A percentile compares a stretch with the other conserved stretches of the same genome.
Conservation (phyloP, 768 basidiomycete genomes). For the Pisolithus tinctorius region DNA sequence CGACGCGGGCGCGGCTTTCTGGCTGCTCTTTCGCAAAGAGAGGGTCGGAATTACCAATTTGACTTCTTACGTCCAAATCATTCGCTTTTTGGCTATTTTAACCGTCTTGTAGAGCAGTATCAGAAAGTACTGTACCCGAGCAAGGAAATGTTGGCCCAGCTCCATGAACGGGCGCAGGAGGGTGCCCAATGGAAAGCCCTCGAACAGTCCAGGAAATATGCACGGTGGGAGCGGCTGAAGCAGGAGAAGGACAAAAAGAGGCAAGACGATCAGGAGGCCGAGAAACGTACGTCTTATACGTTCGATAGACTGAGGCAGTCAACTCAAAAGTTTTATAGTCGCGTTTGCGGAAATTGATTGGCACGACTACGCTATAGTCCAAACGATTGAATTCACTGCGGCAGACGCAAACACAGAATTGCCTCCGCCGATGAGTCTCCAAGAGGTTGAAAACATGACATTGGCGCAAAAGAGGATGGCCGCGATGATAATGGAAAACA, state of each 20-base stretch:
- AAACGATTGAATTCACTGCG: slow-evolving; percentile 95
- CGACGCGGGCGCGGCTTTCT: slow-evolving; percentile 85
- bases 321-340: slow-evolving; percentile 34
- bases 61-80: slow-evolving; percentile 95
- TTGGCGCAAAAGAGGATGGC: slow-evolving; percentile 97
- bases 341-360: slow-evolving; percentile 98
- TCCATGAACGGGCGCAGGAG: slow-evolving; percentile 64
- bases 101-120: slow-evolving; percentile 95
- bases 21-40: slow-evolving; percentile 73
- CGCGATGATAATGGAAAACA: slow-evolving; percentile 96
- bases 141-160: slow-evolving; percentile 61
- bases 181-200: slow-evolving; percentile 73
- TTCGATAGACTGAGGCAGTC: neutral
- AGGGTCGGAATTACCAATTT: slow-evolving; percentile 96
- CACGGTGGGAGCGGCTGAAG: slow-evolving; percentile 84
- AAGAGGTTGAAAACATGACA: slow-evolving; percentile 94
- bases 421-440: slow-evolving; percentile 93
- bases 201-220: slow-evolving; percentile 67
- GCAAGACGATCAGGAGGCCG: slow-evolving; percentile 89
- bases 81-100: slow-evolving; percentile 95
- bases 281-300: slow-evolving; percentile 55
- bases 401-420: slow-evolving; percentile 88
- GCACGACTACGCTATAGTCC: slow-evolving; percentile 98
- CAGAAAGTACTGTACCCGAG: slow-evolving; percentile 82
- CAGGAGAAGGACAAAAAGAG: slow-evolving; percentile 80